These are phyloP conservation scores for Baorangia bicolor DNA, from an alignment of 768 basidiomycete species.

Conservation along the genomic window DNA sequence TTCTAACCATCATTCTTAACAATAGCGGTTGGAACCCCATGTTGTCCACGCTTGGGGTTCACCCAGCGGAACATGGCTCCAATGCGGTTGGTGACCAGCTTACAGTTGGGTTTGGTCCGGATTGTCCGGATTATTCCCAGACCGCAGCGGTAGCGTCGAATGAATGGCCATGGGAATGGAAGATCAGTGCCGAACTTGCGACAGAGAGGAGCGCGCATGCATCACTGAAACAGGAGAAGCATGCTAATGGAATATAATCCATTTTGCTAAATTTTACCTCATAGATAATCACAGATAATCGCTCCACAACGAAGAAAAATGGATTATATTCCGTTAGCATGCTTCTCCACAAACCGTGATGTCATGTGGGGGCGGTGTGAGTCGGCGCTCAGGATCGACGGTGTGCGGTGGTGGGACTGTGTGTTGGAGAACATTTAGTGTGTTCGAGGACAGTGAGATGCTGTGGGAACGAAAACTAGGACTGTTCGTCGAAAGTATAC, in stretches of 20 bases:
- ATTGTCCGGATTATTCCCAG: conserved; percentile 55
- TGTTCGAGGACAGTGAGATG: too few species aligned
- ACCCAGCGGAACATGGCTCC: conserved; percentile 58
- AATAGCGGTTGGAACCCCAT: conserved; percentile 73
- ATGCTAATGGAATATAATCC: too few species aligned
- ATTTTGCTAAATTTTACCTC: too few species aligned
- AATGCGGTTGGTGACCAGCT: conserved; percentile 45
- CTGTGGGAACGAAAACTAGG: too few species aligned
- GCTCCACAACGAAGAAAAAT: too few species aligned
- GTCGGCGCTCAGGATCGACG: conserved; percentile 56
- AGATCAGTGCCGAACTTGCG: conserved; percentile 31
- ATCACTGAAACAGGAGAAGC: conserved; percentile 32
- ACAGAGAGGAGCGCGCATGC: conserved; percentile 22
- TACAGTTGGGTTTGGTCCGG: conserved; percentile 63
- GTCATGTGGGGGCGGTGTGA: conserved; percentile 50
- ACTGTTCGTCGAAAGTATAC: too few species aligned
- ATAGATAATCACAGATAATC: too few species aligned
- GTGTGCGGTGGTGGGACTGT: conserved; percentile 67
- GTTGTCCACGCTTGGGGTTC: conserved; percentile 61
- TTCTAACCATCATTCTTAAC: conserved; percentile 67
- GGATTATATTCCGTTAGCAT: too few species aligned
- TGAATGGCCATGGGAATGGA: conserved; percentile 62
- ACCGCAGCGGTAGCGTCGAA: conserved; percentile 68
- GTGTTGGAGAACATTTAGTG: conserved; percentile 42
- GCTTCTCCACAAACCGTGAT: too few species aligned